These are phyloP conservation scores for Tetrahymena elliotti DNA, from an alignment of 73 alveolate species.

Conservation along the genomic window DNA sequence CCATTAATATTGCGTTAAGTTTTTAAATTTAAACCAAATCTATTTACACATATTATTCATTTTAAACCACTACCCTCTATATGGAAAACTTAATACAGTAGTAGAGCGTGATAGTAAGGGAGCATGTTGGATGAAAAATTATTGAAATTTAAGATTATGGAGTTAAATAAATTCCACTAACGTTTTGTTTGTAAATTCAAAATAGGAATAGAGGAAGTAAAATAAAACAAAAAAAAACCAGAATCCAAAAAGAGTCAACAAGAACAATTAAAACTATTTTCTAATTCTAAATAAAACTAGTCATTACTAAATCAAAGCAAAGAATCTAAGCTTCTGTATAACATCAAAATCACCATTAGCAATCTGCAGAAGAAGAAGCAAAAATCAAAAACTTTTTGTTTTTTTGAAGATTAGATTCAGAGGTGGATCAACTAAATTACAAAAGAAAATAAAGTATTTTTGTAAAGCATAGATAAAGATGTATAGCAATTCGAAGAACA, in stretches of 20 bases:
- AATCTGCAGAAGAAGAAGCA: background rate
- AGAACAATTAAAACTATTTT: background rate
- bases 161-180: background rate
- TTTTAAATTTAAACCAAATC: background rate
- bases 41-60: background rate
- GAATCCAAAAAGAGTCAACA: background rate
- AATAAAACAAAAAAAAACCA: background rate
- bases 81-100: background rate
- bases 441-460: background rate
- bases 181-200: background rate
- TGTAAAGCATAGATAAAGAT: background rate
- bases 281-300: background rate
- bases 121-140: background rate
- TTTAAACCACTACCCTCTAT: background rate
- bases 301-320: background rate
- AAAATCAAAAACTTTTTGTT: background rate
- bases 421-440: background rate
- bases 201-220: background rate
- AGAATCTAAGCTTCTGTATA: background rate
- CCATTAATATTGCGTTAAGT: background rate
- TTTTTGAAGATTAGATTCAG: background rate
- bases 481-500: background rate
- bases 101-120: background rate
- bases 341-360: background rate
- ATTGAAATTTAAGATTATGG: background rate